Base-by-base conservation (phyloP, 2,329 filamentous ascomycete genomes). In the Exserohilum turcica region DNA sequence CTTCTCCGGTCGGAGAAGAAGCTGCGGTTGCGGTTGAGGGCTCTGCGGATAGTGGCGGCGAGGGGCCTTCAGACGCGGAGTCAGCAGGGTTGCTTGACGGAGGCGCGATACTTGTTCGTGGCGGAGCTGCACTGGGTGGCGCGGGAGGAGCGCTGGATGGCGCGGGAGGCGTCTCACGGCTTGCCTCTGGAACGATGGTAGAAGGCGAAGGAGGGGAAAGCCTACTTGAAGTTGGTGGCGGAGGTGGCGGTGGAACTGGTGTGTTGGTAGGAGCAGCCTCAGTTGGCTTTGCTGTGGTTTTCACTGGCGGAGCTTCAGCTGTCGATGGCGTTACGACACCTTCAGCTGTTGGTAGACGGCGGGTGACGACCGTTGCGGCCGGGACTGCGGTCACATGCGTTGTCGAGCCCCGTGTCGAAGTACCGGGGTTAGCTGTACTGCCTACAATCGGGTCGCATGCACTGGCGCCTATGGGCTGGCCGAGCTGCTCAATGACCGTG, bases 371-470 rank as follows among this genome's bases (percentile, higher is more conserved):
- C 0, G 35, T 40, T 27, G 33, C 13, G 35, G 21, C 31, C 31
- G 44, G 1, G 48, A 10, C 9, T 24, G 60, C 58, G 1, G 35
- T 18, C 0, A 67, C 6, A 8, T 37, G 56, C 0, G 60, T 63
- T 0, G 35, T 50, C n/a, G 28, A 45, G 4, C 56, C 59, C 6
- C 59, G 24, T 1, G 52, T 58, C 13, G 32, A 38, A 13, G 60
- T 63, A n/a, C 13, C 32, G 5, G 7, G 9, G 2, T 45, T 21
- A 1, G 24, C 32, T 0, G 53, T 52, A 12, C 42, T 28, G 3
- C 64, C 63, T n/a, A 60, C 54, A 4, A 72, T 50, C 1, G 71
- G 72, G 45, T 74, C 72, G 42, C 72, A 74, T 8, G 72, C 72
- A 3, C 45, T 46, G n/a, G 52, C 3, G 8, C 63, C 66, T 39